phyloP scores from a whole-genome alignment of 305 asterid species.

The Fraxinus paxiana region DNA sequence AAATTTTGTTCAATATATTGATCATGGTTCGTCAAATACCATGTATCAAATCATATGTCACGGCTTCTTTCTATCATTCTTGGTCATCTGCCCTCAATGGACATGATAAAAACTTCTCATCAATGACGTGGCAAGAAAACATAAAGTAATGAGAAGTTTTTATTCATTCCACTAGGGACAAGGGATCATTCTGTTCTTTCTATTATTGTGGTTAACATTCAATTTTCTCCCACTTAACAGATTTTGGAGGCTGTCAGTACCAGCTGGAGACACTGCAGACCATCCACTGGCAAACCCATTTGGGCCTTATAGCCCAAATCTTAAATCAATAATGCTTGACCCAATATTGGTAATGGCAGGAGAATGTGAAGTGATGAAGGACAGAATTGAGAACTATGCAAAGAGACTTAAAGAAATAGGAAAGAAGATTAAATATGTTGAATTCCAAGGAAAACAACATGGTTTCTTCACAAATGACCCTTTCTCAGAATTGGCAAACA shows the following conservation, averaged over 20 bases:
- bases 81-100: background rate
- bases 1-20: background rate
- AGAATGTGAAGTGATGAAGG: constrained; percentile 52
- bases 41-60: background rate
- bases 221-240: constrained; percentile 24
- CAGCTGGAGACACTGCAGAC: constrained; percentile 45
- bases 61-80: background rate
- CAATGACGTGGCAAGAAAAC: too few species aligned
- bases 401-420: constrained; percentile 37
- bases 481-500: constrained; percentile 34
- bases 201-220: background rate
- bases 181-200: background rate
- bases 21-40: background rate
- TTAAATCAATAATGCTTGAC: constrained; percentile 34
- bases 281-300: constrained; percentile 61
- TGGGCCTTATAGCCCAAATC: constrained; percentile 51
- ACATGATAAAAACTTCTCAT: background rate
- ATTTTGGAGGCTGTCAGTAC: constrained; percentile 63
- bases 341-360: constrained; percentile 57
- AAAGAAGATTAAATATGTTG: constrained; percentile 36
- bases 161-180: background rate
- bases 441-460: constrained; percentile 45
- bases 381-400: constrained; percentile 46
- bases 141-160: too few species aligned
- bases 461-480: constrained; percentile 53